Percentiles rank a stretch among this genome's conserved stretches.
These are phyloP conservation scores for Sporisorium iseilematis-ciliati DNA, from an alignment of 1,284 basidiomycete species.

Conservation along the genomic window DNA sequence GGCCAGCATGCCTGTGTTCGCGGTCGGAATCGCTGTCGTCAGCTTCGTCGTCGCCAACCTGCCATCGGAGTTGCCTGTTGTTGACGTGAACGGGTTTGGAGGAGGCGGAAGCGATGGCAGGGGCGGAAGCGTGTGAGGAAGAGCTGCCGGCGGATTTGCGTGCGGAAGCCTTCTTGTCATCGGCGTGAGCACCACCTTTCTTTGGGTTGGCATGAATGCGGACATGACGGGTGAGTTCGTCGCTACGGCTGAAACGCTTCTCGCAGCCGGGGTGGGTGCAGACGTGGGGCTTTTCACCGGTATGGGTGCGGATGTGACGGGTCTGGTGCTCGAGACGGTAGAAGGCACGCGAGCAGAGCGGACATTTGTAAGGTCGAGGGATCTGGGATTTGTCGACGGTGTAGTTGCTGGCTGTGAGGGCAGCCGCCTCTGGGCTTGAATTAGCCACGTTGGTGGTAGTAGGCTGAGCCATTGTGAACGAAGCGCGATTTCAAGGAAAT, in stretches of 20 bases:
- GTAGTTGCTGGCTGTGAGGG: constrained; percentile 48
- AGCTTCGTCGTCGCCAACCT: constrained; percentile 52
- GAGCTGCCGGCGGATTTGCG: constrained; percentile 33
- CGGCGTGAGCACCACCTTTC: constrained; percentile 38
- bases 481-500: constrained; percentile 18
- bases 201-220: constrained; percentile 81
- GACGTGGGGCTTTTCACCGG: constrained; percentile 95
- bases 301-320: constrained; percentile 96
- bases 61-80: constrained; percentile 45
- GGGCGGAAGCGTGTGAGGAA: constrained; percentile 16
- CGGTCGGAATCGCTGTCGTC: constrained; percentile 61
- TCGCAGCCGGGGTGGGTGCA: constrained; percentile 96
- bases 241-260: constrained; percentile 95
- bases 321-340: constrained; percentile 76
- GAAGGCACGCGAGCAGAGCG: constrained; percentile 67
- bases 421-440: constrained; percentile 28
- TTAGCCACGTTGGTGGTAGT: constrained; percentile 37
- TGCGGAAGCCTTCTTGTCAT: constrained; percentile 36
- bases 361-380: constrained; percentile 69
- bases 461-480: constrained; percentile 37
- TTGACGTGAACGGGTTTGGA: constrained; percentile 20
- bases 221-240: constrained; percentile 95
- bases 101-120: constrained; percentile 44
- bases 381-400: constrained; percentile 68
- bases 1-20: constrained; percentile 24